These are phyloP conservation scores for Isatis tinctoria DNA, from an alignment of 345 rosid species.

Conservation along the genomic window DNA sequence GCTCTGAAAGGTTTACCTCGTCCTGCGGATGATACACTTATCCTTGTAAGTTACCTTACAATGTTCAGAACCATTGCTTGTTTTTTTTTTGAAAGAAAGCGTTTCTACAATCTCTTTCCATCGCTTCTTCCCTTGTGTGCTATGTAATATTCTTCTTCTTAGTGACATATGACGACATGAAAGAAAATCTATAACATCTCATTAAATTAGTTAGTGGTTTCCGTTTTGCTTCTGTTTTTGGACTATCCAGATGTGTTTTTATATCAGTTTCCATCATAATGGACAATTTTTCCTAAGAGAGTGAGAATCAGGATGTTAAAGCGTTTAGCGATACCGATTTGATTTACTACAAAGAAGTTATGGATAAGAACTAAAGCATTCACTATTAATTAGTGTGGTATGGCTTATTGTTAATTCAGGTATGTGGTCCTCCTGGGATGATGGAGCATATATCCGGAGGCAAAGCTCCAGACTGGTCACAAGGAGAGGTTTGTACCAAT, in stretches of 20 bases:
- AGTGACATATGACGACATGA: background rate
- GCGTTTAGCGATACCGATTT: background rate
- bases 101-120: background rate
- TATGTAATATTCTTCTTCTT: background rate
- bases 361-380: background rate
- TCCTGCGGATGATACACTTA: constrained; percentile 76
- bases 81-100: background rate
- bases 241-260: background rate
- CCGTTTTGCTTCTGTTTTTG: background rate
- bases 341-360: background rate
- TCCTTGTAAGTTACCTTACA: constrained; percentile 56
- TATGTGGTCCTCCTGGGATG: constrained; percentile 97
- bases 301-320: background rate
- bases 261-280: background rate
- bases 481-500: constrained; percentile 73
- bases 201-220: background rate
- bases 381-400: background rate
- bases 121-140: background rate
- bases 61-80: constrained; percentile 4
- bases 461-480: constrained; percentile 81
- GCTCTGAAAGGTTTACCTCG: constrained; percentile 71
- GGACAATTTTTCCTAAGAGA: background rate
- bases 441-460: constrained; percentile 88
- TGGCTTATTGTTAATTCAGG: constrained; percentile 40
- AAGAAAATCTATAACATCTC: background rate